Evolutionary conservation across 2,329 filamentous ascomycete species (phyloP), one percentile per base, ranked within the genome.

Genomic region (Fusarium praegraminearum): DNA sequence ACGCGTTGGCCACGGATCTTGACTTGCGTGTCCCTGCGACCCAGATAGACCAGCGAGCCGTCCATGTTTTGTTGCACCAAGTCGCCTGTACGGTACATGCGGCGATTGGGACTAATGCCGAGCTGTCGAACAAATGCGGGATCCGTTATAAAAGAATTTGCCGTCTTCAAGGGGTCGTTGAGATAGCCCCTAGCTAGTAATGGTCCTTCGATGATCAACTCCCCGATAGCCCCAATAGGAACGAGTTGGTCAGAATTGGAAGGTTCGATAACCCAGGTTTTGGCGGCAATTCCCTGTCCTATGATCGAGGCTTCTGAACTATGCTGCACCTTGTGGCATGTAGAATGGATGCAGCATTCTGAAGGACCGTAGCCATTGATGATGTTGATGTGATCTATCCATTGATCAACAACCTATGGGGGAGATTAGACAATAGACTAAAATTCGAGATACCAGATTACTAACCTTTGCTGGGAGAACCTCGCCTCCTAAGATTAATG

Each of bases 1-100:
- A 55, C 52, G 13, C 52, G 28, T 46, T 55, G 52, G 18, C 52
- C 52, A 45, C 40, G 40, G 13, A 55, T 55, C 24, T 55, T 55
- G 40, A 55, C 30, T 28, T 55, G 52, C 5, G 40, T 55, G 9
- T 55, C 40, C 26, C 20, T 55, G 16, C 52, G 40, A 36, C 52
- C 52, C 3, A 46, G 15, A 18, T 55, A 35, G 18, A 55, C 52
- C 9, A 55, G 40, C 22, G 52, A 46, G 22, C 52, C 52, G 16
- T 46, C 30, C 16, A 22, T 36, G 4, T 36, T 33, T 13, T 55
- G 52, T 15, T 55, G 52, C 22, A 55, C 52, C 3, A 55, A 12
- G 18, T 55, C 52, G 18, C 52, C 40, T 36, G 52, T 55, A 7
- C 51, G 38, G 16, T 54, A 41, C 36, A 54, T 43, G 16, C 51